phyloP scores from a whole-genome alignment of 2,329 filamentous ascomycete genomes.

The Microascus cirrosus region DNA sequence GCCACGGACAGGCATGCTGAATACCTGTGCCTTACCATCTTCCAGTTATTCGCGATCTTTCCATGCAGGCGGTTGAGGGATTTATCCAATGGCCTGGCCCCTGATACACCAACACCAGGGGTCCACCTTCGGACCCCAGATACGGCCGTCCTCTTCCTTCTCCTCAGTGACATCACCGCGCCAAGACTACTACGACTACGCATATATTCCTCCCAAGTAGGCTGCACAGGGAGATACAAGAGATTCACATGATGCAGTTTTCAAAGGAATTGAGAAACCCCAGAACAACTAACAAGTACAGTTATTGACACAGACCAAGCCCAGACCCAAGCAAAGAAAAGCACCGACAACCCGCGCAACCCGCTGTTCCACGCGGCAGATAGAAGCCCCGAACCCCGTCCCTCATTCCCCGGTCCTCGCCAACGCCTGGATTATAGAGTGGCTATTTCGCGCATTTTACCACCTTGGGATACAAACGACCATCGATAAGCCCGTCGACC shows the following conservation, averaged over 20 bases:
- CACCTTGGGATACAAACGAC: not conserved
- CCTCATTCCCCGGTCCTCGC: not conserved
- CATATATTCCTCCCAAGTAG: not conserved
- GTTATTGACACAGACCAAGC: not conserved
- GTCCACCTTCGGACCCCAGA: not conserved
- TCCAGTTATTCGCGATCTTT: not conserved
- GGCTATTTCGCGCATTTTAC: not conserved
- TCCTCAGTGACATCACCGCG: not conserved
- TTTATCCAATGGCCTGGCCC: not conserved
- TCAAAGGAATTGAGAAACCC: not conserved
- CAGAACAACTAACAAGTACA: not conserved
- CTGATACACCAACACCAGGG: not conserved
- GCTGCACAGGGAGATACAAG: not conserved
- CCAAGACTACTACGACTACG: not conserved
- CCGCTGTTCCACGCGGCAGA: not conserved
- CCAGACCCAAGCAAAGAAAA: not conserved
- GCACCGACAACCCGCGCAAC: not conserved
- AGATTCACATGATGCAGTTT: not conserved
- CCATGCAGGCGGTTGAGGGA: not conserved
- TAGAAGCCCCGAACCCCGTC: not conserved
- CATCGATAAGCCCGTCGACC: not conserved
- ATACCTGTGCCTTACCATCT: not conserved
- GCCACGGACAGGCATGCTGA: not conserved
- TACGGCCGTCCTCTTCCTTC: not conserved
- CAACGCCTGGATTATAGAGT: not conserved